phyloP scores from a whole-genome alignment of 2,329 filamentous ascomycete species.

The Paracoccidioides lutzii region DNA sequence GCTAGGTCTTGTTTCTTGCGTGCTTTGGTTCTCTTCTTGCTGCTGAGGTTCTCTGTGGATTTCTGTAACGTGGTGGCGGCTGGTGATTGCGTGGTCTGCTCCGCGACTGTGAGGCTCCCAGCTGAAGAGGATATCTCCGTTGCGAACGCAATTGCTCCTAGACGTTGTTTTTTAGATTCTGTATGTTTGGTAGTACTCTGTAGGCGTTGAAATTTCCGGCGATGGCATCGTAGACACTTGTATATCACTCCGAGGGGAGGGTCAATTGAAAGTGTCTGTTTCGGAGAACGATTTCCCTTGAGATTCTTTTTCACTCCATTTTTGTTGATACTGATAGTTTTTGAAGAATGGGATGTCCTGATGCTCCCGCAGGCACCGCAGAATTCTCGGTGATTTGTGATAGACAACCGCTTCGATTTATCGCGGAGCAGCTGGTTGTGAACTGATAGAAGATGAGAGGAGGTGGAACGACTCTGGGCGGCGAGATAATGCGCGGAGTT shows the following conservation, averaged over 20 bases:
- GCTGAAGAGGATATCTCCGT: slow-evolving; percentile 2
- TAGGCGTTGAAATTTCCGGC: slow-evolving; percentile 20
- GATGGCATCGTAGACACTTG: slow-evolving; percentile 26
- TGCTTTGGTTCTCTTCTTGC: slow-evolving; percentile 44
- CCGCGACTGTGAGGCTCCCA: neutral
- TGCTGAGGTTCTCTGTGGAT: slow-evolving; percentile 31
- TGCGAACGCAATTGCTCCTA: slow-evolving; percentile 6
- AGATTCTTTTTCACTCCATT: slow-evolving; percentile 1
- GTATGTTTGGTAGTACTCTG: slow-evolving; percentile 11
- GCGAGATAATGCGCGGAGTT: slow-evolving; percentile 23
- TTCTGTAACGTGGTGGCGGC: slow-evolving; percentile 8
- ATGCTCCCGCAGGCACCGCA: slow-evolving; percentile 31
- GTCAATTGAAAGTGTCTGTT: neutral
- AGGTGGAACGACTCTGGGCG: slow-evolving; percentile 26
- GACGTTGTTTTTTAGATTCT: slow-evolving; percentile 8
- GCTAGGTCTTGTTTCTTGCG: slow-evolving; percentile 42
- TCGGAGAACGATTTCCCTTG: neutral
- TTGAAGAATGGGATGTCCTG: slow-evolving; percentile 21
- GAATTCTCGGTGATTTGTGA: slow-evolving; percentile 20
- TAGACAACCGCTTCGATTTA: slow-evolving; percentile 21
- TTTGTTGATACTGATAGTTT: slow-evolving; percentile 12
- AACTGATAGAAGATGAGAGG: slow-evolving; percentile 27
- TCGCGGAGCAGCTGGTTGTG: slow-evolving; percentile 26
- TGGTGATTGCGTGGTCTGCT: neutral
- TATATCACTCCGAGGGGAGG: slow-evolving; percentile 15